A percentile compares a stretch with the other conserved stretches of the same genome.
phyloP scores from a whole-genome alignment of 768 basidiomycete genomes.

The Termitomyces sp. region DNA sequence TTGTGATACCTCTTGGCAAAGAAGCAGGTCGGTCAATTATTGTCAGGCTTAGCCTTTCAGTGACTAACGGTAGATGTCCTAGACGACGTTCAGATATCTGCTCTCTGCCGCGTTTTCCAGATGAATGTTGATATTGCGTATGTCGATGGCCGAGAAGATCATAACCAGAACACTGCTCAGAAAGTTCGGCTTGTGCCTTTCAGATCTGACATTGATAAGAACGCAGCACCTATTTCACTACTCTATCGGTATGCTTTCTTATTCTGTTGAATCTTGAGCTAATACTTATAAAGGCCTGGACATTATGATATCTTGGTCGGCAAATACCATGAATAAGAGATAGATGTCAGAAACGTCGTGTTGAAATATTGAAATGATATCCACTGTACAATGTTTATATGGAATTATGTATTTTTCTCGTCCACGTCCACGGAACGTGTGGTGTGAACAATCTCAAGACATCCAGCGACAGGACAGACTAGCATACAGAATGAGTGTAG shows the following conservation, averaged over 20 bases:
- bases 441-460: neutral
- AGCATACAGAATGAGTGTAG: neutral
- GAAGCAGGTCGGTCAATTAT: conserved; percentile 57
- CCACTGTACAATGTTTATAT: neutral
- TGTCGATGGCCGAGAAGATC: conserved; percentile 54
- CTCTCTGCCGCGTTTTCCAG: conserved; percentile 61
- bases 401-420: neutral
- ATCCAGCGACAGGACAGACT: neutral
- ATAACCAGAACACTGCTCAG: neutral
- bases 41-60: neutral
- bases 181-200: conserved; percentile 67
- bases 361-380: neutral
- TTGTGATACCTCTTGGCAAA: conserved; percentile 72
- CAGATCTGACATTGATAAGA: conserved; percentile 35
- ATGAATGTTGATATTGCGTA: conserved; percentile 74
- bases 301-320: conserved; percentile 74
- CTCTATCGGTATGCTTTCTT: conserved; percentile 57
- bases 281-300: conserved; percentile 52
- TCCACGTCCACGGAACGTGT: neutral
- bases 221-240: conserved; percentile 51
- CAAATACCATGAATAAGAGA: neutral
- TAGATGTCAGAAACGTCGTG: neutral
- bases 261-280: neutral
- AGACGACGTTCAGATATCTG: conserved; percentile 83
- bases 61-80: neutral